A percentile compares a stretch with the other conserved stretches of the same genome.
Conservation (phyloP, 2,329 filamentous ascomycete species). For the Bipolaris gigantea region DNA sequence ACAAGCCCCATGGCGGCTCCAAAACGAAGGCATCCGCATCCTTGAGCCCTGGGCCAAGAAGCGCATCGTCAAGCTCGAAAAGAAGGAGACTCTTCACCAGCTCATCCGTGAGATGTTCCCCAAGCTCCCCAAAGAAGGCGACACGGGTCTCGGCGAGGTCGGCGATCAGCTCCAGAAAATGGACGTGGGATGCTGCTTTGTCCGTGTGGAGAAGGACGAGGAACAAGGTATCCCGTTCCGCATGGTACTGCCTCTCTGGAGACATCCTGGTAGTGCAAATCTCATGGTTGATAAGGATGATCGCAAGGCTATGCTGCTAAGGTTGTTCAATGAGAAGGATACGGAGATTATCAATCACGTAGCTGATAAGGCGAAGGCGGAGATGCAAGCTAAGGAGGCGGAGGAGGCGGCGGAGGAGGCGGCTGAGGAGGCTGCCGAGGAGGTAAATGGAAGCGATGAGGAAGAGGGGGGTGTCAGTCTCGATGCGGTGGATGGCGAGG, state of each 20-base stretch:
- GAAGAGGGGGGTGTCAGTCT: slow-evolving; percentile 11
- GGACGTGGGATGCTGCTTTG: slow-evolving; percentile 86
- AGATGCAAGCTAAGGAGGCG: slow-evolving; percentile 20
- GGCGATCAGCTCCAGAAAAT: slow-evolving; percentile 78
- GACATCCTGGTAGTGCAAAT: slow-evolving; percentile 87
- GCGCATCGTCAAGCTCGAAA: slow-evolving; percentile 75
- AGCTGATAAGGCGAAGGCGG: slow-evolving; percentile 37
- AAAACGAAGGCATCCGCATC: slow-evolving; percentile 90
- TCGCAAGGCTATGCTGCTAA: slow-evolving; percentile 82
- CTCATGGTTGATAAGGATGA: slow-evolving; percentile 99
- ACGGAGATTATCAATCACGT: slow-evolving; percentile 63
- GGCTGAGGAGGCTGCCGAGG: slow-evolving; percentile 5
- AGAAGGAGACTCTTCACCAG: slow-evolving; percentile 74
- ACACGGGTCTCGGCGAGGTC: slow-evolving; percentile 80
- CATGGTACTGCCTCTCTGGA: slow-evolving; percentile 91
- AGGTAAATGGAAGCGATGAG: slow-evolving; percentile 9
- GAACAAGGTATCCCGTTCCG: slow-evolving; percentile 68
- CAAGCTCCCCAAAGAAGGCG: slow-evolving; percentile 74
- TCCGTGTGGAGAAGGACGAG: slow-evolving; percentile 77
- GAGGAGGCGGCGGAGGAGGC: slow-evolving; percentile 17
- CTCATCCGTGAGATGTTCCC: slow-evolving; percentile 97
- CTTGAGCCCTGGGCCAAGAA: slow-evolving; percentile 87
- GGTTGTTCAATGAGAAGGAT: slow-evolving; percentile 86
- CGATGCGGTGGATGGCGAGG: slow-evolving; percentile 3
- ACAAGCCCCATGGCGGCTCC: slow-evolving; percentile 89